Conservation (phyloP, 768 basidiomycete genomes). For the Pulveroboletus sp. region DNA sequence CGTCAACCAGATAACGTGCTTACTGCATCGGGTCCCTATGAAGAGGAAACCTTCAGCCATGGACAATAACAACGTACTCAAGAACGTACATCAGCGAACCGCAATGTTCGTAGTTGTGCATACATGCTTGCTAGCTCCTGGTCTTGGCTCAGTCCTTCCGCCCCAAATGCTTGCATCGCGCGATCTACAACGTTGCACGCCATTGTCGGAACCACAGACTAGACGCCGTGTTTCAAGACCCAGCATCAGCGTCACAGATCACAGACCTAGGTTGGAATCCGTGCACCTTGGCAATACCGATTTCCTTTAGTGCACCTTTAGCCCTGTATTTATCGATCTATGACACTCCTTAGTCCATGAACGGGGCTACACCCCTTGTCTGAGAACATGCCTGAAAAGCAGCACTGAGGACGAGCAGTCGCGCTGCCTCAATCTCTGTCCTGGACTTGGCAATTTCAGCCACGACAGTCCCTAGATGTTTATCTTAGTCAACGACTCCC, state of each 20-base stretch:
- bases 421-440: constrained; percentile 86
- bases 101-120: constrained; percentile 79
- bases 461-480: constrained; percentile 67
- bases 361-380: not conserved
- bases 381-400: constrained; percentile 62
- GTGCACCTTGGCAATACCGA: constrained; percentile 90
- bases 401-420: constrained; percentile 87
- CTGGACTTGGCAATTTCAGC: constrained; percentile 89
- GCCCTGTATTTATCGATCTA: constrained; percentile 89
- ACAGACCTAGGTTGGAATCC: not conserved
- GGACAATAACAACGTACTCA: not conserved
- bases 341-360: constrained; percentile 2
- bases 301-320: constrained; percentile 95
- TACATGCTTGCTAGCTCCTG: constrained; percentile 73
- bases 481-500: not conserved
- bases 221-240: not conserved
- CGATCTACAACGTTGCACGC: constrained; percentile 86
- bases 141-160: constrained; percentile 94
- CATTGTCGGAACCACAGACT: constrained; percentile 95
- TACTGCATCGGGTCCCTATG: constrained; percentile 76
- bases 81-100: constrained; percentile 73
- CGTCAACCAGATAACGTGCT: constrained; percentile 18
- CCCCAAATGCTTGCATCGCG: constrained; percentile 94
- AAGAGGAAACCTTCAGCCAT: constrained; percentile 6
- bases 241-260: not conserved